Evolutionary conservation across 2,329 filamentous ascomycete genomes (phyloP), one percentile per base, ranked within the genome.

Genomic region (Aspergillus versicolor): DNA sequence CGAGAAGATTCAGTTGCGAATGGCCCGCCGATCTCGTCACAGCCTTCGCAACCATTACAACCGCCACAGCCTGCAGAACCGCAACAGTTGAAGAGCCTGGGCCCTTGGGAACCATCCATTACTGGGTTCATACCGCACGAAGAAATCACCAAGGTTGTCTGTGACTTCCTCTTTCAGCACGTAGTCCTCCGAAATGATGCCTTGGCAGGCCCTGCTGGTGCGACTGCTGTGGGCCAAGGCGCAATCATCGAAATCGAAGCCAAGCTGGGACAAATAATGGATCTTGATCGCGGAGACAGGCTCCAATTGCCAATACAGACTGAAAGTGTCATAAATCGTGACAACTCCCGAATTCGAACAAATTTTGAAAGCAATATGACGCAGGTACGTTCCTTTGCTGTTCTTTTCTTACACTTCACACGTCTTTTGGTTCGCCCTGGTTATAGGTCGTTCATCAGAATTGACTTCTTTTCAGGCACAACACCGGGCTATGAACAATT

Each of bases 221-320:
- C 82, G 32, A 85, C 89, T 63, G 83, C 89, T 19, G 74, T 79
- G 15, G 82, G 83, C 51, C 81, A 84, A 15, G 86, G 85, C 6
- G 88, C 92, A 13, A 84, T 91, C 59, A 87, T 97, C 52, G 94
- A 99, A 74, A 90, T 99, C 54, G 94, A 99, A 76, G 94, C 92
- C 9, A 97, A 97, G 73, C 80, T 97, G 47, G 94, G 94, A 17
- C 88, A 86, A 24, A 81, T 97, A 13, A 84, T 93, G 56, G 87
- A 91, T 71, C 86, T 85, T 68, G 84, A 88, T 59, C 89, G 85
- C 6, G 84, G 88, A 56, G 81, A 87, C 46, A 83, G 91, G n/a
- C 77, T 92, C 24, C 77, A 82, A 9, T 75, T 92, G 9, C 84
- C 85, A 5, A 81, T 94, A 4, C 73, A 82, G 21, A 88, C 90